A percentile compares a stretch with the other conserved stretches of the same genome.
Evolutionary conservation across 345 rosid species (phyloP).

Genomic region (Arabidopsis arenosa): DNA sequence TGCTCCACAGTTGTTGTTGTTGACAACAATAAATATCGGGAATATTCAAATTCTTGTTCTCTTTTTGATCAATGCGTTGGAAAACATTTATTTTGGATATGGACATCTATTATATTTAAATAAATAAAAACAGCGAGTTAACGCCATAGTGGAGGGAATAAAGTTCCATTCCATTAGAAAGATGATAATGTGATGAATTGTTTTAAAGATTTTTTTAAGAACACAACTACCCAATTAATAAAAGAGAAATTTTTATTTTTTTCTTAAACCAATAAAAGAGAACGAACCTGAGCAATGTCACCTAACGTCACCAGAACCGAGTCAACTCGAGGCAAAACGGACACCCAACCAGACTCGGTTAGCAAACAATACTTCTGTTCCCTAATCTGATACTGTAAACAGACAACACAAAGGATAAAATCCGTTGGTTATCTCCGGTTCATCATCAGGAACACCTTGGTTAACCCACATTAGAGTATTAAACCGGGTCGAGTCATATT

Average conservation of each 20-base stretch:
- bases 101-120: constrained; percentile 3
- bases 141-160: constrained; percentile 4
- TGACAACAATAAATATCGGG: constrained; percentile 27
- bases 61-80: constrained; percentile 6
- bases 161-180: not conserved
- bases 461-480: constrained; percentile 63
- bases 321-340: constrained; percentile 59
- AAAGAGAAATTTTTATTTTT: too few species aligned
- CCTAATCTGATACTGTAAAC: constrained; percentile 71
- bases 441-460: constrained; percentile 40
- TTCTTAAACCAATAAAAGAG: not conserved
- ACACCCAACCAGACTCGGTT: constrained; percentile 65
- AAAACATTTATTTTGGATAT: constrained; percentile 16
- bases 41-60: constrained; percentile 11
- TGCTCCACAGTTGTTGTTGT: not conserved
- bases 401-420: constrained; percentile 73
- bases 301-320: constrained; percentile 71
- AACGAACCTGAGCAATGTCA: constrained; percentile 75
- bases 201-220: not conserved
- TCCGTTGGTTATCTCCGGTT: constrained; percentile 54
- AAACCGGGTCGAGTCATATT: constrained; percentile 56
- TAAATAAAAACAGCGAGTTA: constrained; percentile 3
- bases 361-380: constrained; percentile 51
- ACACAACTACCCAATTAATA: not conserved
- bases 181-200: constrained; percentile 11